Base-by-base conservation (phyloP, 345 rosid genomes). In the Erysimum cheiranthoides region DNA sequence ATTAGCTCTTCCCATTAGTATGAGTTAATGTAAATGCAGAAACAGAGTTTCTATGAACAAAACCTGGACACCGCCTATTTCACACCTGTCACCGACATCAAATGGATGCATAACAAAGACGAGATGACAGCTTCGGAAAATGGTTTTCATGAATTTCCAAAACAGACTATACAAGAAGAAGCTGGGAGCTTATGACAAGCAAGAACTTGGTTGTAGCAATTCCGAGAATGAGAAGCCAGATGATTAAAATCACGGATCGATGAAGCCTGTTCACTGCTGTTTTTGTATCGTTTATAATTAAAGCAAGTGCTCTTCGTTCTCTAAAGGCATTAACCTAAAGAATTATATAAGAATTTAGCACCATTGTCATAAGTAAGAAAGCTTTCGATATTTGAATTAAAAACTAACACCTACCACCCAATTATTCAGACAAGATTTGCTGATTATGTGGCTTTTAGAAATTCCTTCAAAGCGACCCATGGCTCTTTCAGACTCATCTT, bases 221-320 rank as follows among this genome's bases (percentile, higher is more conserved):
- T n/a, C n/a, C n/a, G n/a, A n/a, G n/a, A n/a, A n/a, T n/a, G n/a
- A n/a, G n/a, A n/a, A n/a, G n/a, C n/a, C n/a, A n/a, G n/a, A n/a
- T 9, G 35, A 90, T 78, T 43, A 84, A 5, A 17, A 90, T 81
- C 3, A 90, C 69, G 53, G 92, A 80, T 5, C 52, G 73, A 79
- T 94, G 98, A 71, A 94, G 97, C 73, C 80, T 85, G 81, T 94
- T 90, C 69, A 94, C 97, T 6, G 97, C 98, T 39, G 98, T 94
- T 71, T 94, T 92, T 2, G 97, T 94, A 63, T 94, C 98, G 49
- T 91, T 87, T 79, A 94, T 54, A 12, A 97, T 92, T 77, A 90
- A 72, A 38, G 98, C 86, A 25, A 94, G 89, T 3, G 98, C 98
- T 79, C 89, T 92, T 74, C 98, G 80, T 65, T 94, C 96, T 76